A percentile compares a stretch with the other conserved stretches of the same genome.
These are phyloP conservation scores for Ophiocordyceps camponoti-rufipedis DNA, from an alignment of 2,329 filamentous ascomycete species.

Conservation along the genomic window DNA sequence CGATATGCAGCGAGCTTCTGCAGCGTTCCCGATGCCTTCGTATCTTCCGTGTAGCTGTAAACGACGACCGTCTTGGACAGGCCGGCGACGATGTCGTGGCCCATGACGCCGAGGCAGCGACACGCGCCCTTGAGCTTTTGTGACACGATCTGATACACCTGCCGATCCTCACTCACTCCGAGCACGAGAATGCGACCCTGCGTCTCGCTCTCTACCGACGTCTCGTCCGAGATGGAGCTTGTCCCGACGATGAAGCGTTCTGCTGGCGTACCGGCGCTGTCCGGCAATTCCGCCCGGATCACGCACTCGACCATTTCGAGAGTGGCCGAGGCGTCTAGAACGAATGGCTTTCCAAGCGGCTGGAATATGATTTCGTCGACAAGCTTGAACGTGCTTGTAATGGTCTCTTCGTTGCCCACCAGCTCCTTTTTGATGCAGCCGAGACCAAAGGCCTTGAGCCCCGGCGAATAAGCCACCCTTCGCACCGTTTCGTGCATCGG, in stretches of 20 bases:
- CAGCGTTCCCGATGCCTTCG: slow-evolving; percentile 36
- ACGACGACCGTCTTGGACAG: slow-evolving; percentile 71
- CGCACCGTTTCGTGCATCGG: slow-evolving; percentile 68
- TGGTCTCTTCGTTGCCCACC: slow-evolving; percentile 49
- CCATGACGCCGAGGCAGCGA: slow-evolving; percentile 56
- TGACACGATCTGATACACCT: slow-evolving; percentile 53
- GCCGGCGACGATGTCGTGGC: slow-evolving; percentile 64
- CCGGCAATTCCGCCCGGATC: slow-evolving; percentile 55
- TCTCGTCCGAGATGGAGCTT: slow-evolving; percentile 48
- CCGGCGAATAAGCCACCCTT: slow-evolving; percentile 67
- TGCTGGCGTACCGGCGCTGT: slow-evolving; percentile 30
- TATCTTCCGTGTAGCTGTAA: slow-evolving; percentile 36
- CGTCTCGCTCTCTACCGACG: slow-evolving; percentile 24
- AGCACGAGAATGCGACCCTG: slow-evolving; percentile 69
- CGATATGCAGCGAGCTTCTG: slow-evolving; percentile 59
- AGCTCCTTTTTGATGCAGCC: slow-evolving; percentile 69
- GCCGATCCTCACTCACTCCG: slow-evolving; percentile 59
- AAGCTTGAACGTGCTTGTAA: slow-evolving; percentile 68
- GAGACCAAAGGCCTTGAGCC: slow-evolving; percentile 65
- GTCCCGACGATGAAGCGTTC: slow-evolving; percentile 90
- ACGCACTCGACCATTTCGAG: slow-evolving; percentile 72
- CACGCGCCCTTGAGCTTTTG: slow-evolving; percentile 62
- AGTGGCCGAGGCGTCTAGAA: slow-evolving; percentile 29
- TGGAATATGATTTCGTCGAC: slow-evolving; percentile 84
- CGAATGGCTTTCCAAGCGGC: slow-evolving; percentile 50